A percentile compares a stretch with the other conserved stretches of the same genome.
These are phyloP conservation scores for Quillaja saponaria DNA, from an alignment of 306 rosid species.

Conservation along the genomic window DNA sequence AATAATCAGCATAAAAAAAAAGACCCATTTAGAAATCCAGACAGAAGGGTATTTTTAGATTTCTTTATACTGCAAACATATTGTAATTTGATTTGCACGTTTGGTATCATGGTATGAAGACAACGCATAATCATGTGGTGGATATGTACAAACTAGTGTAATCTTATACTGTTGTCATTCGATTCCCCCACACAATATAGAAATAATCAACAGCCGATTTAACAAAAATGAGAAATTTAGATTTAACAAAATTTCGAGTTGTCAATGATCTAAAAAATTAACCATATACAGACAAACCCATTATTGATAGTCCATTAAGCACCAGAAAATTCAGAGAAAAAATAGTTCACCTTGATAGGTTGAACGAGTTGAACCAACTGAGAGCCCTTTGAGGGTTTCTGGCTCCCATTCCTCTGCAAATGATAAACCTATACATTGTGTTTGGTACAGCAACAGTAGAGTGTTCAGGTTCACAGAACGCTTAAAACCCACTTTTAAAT, in stretches of 20 bases:
- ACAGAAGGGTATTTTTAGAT: too few species aligned
- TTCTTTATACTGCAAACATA: too few species aligned
- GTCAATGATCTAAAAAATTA: not conserved
- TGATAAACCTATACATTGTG: conserved; percentile 49
- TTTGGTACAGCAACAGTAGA: not conserved
- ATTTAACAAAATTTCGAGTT: not conserved
- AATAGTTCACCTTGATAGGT: conserved; percentile 41
- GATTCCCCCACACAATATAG: not conserved
- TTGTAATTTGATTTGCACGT: too few species aligned
- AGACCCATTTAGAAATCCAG: not conserved
- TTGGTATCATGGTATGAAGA: too few species aligned
- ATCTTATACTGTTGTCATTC: too few species aligned
- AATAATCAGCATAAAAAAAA: not conserved
- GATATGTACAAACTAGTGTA: too few species aligned
- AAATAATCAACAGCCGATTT: not conserved
- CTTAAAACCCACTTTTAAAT: not conserved
- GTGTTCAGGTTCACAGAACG: not conserved
- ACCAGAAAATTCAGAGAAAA: not conserved
- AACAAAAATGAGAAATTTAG: not conserved
- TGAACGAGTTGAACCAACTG: conserved; percentile 32
- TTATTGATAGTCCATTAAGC: not conserved
- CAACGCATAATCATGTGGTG: too few species aligned
- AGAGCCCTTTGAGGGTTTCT: conserved; percentile 31
- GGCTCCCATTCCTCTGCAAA: conserved; percentile 32
- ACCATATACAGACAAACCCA: conserved; percentile 2